Base-by-base conservation (phyloP, 768 basidiomycete genomes). In the Termitomyces sp. region DNA sequence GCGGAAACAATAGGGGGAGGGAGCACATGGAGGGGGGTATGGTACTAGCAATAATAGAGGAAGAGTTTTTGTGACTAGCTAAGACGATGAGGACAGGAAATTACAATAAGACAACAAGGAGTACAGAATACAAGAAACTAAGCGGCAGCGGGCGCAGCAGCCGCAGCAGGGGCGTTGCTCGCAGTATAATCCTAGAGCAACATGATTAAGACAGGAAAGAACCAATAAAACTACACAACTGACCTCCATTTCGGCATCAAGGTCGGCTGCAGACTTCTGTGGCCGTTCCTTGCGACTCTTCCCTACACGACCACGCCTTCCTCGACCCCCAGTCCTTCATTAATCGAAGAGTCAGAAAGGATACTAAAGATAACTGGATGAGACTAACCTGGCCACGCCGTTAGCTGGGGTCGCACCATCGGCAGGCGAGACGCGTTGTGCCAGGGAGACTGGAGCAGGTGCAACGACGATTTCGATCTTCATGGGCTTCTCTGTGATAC, bases 241-340 rank as follows among this genome's bases (percentile, higher is more conserved):
- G 59, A 96, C 96, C 84, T 91, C 91, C 96, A 98, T 98, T 80
- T 98, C 96, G 8, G 95, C 94, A 70, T 98, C 96, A 43, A 98
- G 84, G 69, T 95, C 93, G 33, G 92, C 96, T 3, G 79, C 92
- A 22, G 85, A 85, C 79, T 96, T 96, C 56, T 79, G 76, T 5
- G 89, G 83, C 62, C 93, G 78, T 53, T 89, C 86, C 65, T 82
- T 83, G 65, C 82, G 78, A 40, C 72, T 72, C 42, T 67, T 67
- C 37, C 71, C 72, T 57, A 73, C 74, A 62, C 80, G 76, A 39
- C 75, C 74, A 54, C 81, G 78, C 16, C 85, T 81, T 57, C 82
- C 75, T 61, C 74, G 68, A 60, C 71, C 69, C 24, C 67, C 74
- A 66, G 64, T 64, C 61, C 74, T 72, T 70, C 60, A 59, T 57